Conservation (phyloP, 2,329 filamentous ascomycete genomes). For the Volutella citrinella region DNA sequence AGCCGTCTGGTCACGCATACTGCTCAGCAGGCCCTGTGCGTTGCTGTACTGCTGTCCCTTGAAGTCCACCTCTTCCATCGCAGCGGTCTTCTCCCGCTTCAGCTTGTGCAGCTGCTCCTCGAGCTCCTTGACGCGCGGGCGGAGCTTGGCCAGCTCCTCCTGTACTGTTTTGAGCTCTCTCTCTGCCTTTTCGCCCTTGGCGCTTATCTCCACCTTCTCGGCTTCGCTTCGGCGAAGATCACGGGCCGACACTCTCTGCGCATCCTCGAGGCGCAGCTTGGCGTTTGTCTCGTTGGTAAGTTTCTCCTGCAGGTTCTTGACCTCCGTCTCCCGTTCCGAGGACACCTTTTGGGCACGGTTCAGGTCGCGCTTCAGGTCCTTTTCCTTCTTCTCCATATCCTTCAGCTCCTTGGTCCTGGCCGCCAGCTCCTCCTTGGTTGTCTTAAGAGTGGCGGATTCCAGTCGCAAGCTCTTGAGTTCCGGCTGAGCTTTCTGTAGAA, state of each 20-base stretch:
- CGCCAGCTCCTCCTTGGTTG: constrained; percentile 70
- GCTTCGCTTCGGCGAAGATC: constrained; percentile 76
- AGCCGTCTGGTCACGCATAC: constrained; percentile 87
- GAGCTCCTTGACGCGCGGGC: constrained; percentile 59
- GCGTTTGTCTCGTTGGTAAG: constrained; percentile 70
- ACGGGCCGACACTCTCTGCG: constrained; percentile 68
- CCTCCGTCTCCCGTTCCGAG: constrained; percentile 72
- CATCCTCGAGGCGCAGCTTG: constrained; percentile 74
- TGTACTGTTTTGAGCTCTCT: constrained; percentile 70
- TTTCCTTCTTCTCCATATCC: constrained; percentile 77
- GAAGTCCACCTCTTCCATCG: constrained; percentile 78
- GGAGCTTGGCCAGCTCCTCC: constrained; percentile 68
- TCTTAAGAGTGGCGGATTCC: constrained; percentile 73
- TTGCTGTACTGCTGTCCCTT: constrained; percentile 83
- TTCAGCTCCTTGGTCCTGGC: constrained; percentile 59
- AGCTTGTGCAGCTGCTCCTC: constrained; percentile 72
- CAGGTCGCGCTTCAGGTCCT: constrained; percentile 75
- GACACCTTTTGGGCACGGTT: constrained; percentile 66
- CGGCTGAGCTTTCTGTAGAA: constrained; percentile 80
- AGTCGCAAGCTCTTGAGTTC: constrained; percentile 77
- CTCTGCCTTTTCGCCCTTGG: constrained; percentile 67
- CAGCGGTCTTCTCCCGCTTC: constrained; percentile 61
- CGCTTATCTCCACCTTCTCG: constrained; percentile 74
- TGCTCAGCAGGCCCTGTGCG: constrained; percentile 80
- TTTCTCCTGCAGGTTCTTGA: constrained; percentile 75